Base-by-base conservation (phyloP, 2,329 filamentous ascomycete species). In the Aspergillus pseudoviridinutans region DNA sequence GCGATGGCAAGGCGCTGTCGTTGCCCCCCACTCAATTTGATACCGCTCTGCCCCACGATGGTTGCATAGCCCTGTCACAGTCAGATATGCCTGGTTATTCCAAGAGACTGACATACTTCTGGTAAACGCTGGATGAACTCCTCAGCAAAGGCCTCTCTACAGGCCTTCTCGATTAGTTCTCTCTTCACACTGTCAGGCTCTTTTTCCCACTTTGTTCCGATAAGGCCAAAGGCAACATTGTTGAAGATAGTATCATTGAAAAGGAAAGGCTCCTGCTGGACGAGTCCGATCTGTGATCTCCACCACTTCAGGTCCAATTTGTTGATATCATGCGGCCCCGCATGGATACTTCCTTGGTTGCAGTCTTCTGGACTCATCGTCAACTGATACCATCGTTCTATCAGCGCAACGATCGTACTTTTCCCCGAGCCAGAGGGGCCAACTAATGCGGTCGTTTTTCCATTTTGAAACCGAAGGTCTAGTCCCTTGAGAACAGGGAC, bases 1-100 rank as follows among this genome's bases (percentile, higher is more conserved):
- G 92, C 91, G 58, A 97, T 91, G 32, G 87, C 87, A 1, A 96
- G 76, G 1, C 91, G 82, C 70, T 96, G 92, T 0, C 87, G 84
- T 71, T 97, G 92, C 0, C 92, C 92, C 0, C 91, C 91, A 0
- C 87, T 91, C 0, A 96, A 75, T 0, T 81, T 75, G 20, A 87
- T 82, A 0, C 91, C 90, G 9, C 90, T 89, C 27, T 91, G 89
- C 1, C 91, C 91, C 0, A 95, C 80, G 0, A 84, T 59, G 0
- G 92, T 96, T 22, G 83, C 77, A 71, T 91, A 92, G 1, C 88
- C 87, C 1, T 82, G 24, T 12, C 29, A 14, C 3, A 47, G 35
- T 55, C 22, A 27, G 28, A 9, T 1, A 20, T 14, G 42, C 2
- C 8, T 2, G 3, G 9, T 3, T 22, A 17, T 46, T 59, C 62